Evolutionary conservation across 306 rosid genomes (phyloP).

Genomic region (Leucaena leucocephala): DNA sequence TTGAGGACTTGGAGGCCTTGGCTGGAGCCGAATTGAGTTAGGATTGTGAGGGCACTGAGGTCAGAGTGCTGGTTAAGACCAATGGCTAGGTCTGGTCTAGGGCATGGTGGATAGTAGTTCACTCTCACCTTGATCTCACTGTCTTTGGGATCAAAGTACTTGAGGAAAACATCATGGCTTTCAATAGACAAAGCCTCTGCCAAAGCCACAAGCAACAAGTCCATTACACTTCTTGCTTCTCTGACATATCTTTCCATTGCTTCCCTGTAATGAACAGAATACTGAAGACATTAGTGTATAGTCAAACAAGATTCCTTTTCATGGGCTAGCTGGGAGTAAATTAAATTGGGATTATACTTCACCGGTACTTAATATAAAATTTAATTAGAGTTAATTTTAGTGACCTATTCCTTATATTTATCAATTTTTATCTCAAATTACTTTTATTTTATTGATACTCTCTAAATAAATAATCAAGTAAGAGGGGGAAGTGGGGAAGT

Average conservation of each 20-base stretch:
- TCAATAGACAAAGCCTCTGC: constrained; percentile 17
- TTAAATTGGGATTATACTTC: background rate
- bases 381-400: no score
- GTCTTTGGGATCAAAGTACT: background rate
- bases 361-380: no score
- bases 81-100: constrained; percentile 27
- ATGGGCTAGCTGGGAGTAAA: background rate
- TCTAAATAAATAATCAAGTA: no score
- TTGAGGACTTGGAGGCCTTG: constrained; percentile 25
- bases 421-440: no score
- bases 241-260: constrained; percentile 13
- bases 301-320: background rate
- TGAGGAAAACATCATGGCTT: background rate
- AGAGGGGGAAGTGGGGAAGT: no score
- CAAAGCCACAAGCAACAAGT: constrained; percentile 18
- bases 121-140: constrained; percentile 31
- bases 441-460: no score
- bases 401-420: no score
- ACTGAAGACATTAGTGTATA: no score
- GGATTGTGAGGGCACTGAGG: constrained; percentile 17
- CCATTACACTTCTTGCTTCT: constrained; percentile 24
- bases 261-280: constrained; percentile 12
- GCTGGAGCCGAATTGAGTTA: constrained; percentile 11
- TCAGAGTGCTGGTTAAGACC: constrained; percentile 28
- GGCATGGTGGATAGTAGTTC: constrained; percentile 35